These are phyloP conservation scores for Phlegmacium glaucopus DNA, from an alignment of 768 basidiomycete genomes.

Conservation along the genomic window DNA sequence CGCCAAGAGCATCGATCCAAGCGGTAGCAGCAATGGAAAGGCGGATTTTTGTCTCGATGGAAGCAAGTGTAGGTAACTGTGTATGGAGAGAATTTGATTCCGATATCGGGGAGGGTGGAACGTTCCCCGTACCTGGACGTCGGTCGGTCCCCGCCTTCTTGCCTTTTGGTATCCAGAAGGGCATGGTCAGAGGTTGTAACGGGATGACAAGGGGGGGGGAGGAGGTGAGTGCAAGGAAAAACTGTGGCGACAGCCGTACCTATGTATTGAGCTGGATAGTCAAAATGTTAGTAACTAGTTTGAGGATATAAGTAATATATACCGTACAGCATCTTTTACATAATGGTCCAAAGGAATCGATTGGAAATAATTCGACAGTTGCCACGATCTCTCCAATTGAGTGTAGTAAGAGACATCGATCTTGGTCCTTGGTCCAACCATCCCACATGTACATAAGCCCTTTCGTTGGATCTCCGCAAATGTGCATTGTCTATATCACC, in stretches of 20 bases:
- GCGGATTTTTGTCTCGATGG: conserved; percentile 35
- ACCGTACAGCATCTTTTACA: neutral
- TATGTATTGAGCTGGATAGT: neutral
- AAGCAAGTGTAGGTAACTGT: conserved; percentile 26
- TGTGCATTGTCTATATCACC: too few species aligned
- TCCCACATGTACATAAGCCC: too few species aligned
- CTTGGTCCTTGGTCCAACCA: too few species aligned
- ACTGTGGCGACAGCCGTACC: neutral
- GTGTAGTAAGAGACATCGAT: too few species aligned
- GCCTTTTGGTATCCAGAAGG: conserved; percentile 2
- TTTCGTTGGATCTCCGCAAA: too few species aligned
- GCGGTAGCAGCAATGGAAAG: conserved; percentile 37
- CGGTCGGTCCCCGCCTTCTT: neutral
- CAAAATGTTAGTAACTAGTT: conserved; percentile 1
- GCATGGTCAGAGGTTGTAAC: neutral
- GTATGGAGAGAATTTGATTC: conserved; percentile 14
- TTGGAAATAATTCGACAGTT: too few species aligned
- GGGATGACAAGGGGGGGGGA: neutral
- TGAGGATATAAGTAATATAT: conserved; percentile 1
- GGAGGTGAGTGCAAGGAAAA: neutral
- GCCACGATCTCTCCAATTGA: too few species aligned
- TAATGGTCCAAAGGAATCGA: too few species aligned
- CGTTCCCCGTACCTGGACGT: neutral
- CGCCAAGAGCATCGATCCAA: conserved; percentile 44
- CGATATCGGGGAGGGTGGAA: neutral